Base-by-base conservation (phyloP, 1,284 basidiomycete species). In the Pseudozyma thailandica region DNA sequence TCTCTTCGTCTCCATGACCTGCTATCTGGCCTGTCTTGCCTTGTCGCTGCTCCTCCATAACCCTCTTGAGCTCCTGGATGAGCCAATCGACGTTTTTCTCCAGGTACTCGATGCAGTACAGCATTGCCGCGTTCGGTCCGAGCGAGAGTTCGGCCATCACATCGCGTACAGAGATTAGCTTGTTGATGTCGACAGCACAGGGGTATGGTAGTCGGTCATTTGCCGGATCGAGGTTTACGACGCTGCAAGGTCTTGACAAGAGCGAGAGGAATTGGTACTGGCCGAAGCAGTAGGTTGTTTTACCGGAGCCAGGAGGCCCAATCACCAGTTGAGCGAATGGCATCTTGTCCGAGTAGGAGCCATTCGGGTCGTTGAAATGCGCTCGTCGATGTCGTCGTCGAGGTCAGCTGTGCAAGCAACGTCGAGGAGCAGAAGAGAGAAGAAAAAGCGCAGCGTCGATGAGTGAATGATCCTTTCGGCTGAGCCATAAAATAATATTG, bases 71-170 rank as follows among this genome's bases (percentile, higher is more conserved):
- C 44, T 89, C 63, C 84, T 39, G 84, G 83, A 57, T 89, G 23
- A 99, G 87, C 96, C 96, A 99, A 83, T 98, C 94, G 74, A 91
- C 88, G 83, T 98, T 98, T 23, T 88, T 89, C 79, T 98, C 94
- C 21, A 99, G 88, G 82, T 98, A 98, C 83, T 98, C 96, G 87
- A 98, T 92, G 82, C 93, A 95, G 82, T 94, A 98, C 16, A 98
- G 85, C 90, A 98, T 94, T 3, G 90, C 95, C 6, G 96, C 96
- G 74, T 99, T 99, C 0, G 96, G 96, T 0, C 96, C 96, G 0
- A 99, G 87, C 0, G 88, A 88, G 70, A 91, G 89, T 69, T 91
- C 89, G 5, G 88, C 84, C 94, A 98, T 96, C 20, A 90, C 93
- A 77, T 93, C 91, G 48, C 90, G 86, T 23, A 98, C 88, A 0